Conservation (phyloP, 1,139 yeast species). For the Geotrichum aggregatum region DNA sequence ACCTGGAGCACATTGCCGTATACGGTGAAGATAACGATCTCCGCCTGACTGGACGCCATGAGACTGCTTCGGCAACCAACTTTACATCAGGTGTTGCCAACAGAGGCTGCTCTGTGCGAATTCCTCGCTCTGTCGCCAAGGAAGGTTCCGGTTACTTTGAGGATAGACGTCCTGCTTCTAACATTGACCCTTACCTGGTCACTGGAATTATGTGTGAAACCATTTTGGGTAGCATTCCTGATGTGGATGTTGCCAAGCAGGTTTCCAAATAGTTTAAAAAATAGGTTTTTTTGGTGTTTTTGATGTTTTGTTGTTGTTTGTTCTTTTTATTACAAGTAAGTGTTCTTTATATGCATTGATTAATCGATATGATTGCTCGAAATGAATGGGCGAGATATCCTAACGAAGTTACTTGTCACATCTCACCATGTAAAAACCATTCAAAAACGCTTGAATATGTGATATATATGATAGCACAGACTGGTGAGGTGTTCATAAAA, state of each 20-base stretch:
- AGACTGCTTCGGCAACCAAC: conserved; percentile 88
- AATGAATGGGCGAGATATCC: no score
- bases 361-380: no score
- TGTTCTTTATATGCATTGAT: no score
- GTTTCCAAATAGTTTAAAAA: conserved; percentile 20
- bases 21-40: conserved; percentile 92
- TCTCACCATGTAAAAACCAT: no score
- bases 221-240: conserved; percentile 90
- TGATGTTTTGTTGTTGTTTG: no score
- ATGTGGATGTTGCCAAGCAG: conserved; percentile 77
- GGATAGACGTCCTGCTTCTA: conserved; percentile 99
- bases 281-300: no score
- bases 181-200: conserved; percentile 97
- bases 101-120: conserved; percentile 98
- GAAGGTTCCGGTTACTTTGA: conserved; percentile 98
- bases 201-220: conserved; percentile 98
- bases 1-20: conserved; percentile 89
- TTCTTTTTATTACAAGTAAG: no score
- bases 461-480: no score
- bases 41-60: conserved; percentile 97
- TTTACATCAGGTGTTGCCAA: conserved; percentile 98
- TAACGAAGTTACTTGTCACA: no score
- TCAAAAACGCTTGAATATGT: no score
- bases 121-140: conserved; percentile 97
- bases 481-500: no score